Conservation (phyloP, 441 rosid genomes). For the Adansonia grandidieri region DNA sequence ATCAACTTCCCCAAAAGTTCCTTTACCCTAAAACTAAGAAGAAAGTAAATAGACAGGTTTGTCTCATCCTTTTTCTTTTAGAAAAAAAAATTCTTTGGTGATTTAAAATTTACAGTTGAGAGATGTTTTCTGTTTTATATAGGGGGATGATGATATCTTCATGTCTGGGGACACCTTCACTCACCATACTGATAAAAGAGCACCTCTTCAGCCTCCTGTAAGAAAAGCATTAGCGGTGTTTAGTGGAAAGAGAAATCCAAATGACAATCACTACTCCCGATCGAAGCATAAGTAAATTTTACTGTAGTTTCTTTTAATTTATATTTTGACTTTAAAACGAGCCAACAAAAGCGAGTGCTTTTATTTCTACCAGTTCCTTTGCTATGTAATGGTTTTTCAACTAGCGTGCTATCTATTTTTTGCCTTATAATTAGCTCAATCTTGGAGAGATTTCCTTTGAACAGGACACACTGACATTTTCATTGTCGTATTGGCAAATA, state of each 20-base stretch:
- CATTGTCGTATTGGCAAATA: background rate
- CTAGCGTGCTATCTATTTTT: background rate
- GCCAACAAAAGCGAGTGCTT: background rate
- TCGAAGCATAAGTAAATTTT: slow-evolving; percentile 43
- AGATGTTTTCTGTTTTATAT: background rate
- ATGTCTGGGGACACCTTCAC: slow-evolving; percentile 57
- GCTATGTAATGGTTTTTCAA: background rate
- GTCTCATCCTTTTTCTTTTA: background rate
- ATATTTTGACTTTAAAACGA: background rate
- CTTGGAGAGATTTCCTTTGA: background rate
- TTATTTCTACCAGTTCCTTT: no score
- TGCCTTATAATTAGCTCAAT: background rate
- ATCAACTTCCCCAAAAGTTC: slow-evolving; percentile 84
- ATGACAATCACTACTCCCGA: slow-evolving; percentile 88
- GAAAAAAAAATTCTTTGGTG: background rate
- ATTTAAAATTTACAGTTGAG: background rate
- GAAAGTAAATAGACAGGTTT: slow-evolving; percentile 64
- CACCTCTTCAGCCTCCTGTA: slow-evolving; percentile 76
- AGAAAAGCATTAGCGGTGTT: slow-evolving; percentile 82
- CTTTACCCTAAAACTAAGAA: slow-evolving; percentile 81
- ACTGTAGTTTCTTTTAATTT: background rate
- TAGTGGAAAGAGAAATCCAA: slow-evolving; percentile 88
- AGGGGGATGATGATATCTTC: slow-evolving; percentile 74
- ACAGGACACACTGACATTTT: background rate
- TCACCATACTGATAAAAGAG: slow-evolving; percentile 59